phyloP scores from a whole-genome alignment of 2,329 filamentous ascomycete genomes.

The Trichoderma breve region DNA sequence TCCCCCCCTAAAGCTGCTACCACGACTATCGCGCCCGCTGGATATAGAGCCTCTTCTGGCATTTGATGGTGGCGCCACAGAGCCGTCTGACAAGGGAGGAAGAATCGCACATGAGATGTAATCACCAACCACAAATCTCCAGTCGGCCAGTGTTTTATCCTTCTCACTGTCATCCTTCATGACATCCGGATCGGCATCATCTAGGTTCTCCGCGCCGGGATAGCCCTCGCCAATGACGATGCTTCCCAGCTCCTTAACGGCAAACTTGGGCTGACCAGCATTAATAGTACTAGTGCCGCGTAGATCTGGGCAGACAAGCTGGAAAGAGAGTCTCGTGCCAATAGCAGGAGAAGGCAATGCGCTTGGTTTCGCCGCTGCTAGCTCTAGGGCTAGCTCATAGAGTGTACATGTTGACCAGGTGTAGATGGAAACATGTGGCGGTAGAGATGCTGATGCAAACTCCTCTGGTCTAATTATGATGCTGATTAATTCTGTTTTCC shows the following conservation, averaged over 20 bases:
- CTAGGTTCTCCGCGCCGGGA: slow-evolving; percentile 42
- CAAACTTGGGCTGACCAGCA: slow-evolving; percentile 54
- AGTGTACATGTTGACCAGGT: slow-evolving; percentile 83
- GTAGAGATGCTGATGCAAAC: slow-evolving; percentile 59
- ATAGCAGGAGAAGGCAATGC: slow-evolving; percentile 71
- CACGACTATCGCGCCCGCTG: slow-evolving; percentile 27
- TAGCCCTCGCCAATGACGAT: slow-evolving; percentile 69
- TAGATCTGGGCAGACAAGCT: slow-evolving; percentile 80
- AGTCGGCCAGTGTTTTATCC: slow-evolving; percentile 72
- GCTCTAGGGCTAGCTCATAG: slow-evolving; percentile 73
- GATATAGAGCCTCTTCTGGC: slow-evolving; percentile 28
- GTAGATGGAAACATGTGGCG: slow-evolving; percentile 74
- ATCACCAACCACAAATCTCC: slow-evolving; percentile 83
- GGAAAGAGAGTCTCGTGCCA: slow-evolving; percentile 83
- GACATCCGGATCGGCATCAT: slow-evolving; percentile 36
- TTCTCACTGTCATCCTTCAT: slow-evolving; percentile 53
- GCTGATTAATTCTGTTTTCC: background rate
- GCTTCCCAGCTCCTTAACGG: slow-evolving; percentile 78
- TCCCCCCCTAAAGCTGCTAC: slow-evolving; percentile 25
- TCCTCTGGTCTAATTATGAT: slow-evolving; percentile 61
- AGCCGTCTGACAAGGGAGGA: slow-evolving; percentile 70
- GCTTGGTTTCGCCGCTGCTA: slow-evolving; percentile 63
- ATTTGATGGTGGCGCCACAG: slow-evolving; percentile 62
- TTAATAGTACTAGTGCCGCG: slow-evolving; percentile 32
- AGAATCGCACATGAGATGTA: slow-evolving; percentile 81